Base-by-base conservation (phyloP, 208 protist species). In the Plasmodiophora brassicae region DNA sequence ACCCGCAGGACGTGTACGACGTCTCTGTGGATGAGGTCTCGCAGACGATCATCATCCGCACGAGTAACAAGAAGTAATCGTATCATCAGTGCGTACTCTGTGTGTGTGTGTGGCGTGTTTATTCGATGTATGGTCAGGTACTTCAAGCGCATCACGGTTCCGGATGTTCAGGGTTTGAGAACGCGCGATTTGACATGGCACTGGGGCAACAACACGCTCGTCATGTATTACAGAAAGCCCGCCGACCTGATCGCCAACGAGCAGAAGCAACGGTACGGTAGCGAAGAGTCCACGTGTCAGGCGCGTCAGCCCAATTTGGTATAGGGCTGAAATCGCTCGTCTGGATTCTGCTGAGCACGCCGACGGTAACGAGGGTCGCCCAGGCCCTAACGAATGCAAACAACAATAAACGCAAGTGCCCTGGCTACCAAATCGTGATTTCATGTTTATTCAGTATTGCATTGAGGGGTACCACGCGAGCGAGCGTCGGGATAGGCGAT, bases 151-250 rank as follows among this genome's bases (percentile, higher is more conserved):
- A 88, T 98, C 45, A 87, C 78, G 41, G 95, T 98, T 39, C 92
- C 92, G n/a, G 95, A 96, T 45, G 90, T 98, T 85, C 87, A 92
- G 60, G 93, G 95, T 1, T 91, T 97, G 10, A 93, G 96, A 28
- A 44, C 88, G 0, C 28, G 91, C 45, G 84, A 92, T 28, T 92
- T 97, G 35, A 93, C 89, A 44, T 97, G 92, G 87, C 93, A 94
- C n/a, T 91, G 96, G 45, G 93, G 95, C 50, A 94, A 96, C 89
- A 95, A 96, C 90, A 97, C 96, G n/a, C 88, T 97, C 28, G 93
- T 97, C 46, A 94, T 97, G 85, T 89, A 93, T 54, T 97, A 97
- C 90, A 95, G 93, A 89, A 97, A 97, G 88, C 95, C 93, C 45
- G 83, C 95, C 10, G 90, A 92, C 0, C 89, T 96, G 10, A 88